These are phyloP conservation scores for Microdochium bolleyi DNA, from an alignment of 2,329 filamentous ascomycete species.

Conservation along the genomic window DNA sequence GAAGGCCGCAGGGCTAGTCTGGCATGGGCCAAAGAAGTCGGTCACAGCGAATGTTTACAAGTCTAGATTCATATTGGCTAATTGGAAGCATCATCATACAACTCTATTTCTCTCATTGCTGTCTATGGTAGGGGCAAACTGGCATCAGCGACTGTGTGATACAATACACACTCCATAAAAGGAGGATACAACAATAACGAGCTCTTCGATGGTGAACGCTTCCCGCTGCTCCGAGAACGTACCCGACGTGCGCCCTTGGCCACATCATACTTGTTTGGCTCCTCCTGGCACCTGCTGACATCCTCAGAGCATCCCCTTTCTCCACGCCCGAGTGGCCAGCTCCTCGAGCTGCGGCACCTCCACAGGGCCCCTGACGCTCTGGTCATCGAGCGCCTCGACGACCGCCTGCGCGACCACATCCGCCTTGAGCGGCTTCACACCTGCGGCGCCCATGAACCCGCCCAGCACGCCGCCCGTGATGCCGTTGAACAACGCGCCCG, in stretches of 20 bases:
- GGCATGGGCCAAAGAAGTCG: background rate
- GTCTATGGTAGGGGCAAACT: background rate
- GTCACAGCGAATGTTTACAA: background rate
- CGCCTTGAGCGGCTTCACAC: conserved; percentile 78
- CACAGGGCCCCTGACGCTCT: conserved; percentile 63
- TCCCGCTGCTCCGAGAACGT: too few species aligned
- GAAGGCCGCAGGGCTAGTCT: conserved; percentile 1
- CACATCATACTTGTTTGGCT: too few species aligned
- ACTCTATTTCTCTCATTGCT: background rate
- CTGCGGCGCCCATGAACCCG: conserved; percentile 72
- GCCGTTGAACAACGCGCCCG: conserved; percentile 69
- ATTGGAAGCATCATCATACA: background rate
- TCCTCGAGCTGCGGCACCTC: conserved; percentile 75
- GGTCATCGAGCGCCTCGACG: conserved; percentile 76
- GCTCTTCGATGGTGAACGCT: too few species aligned
- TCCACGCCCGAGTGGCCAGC: conserved; percentile 76
- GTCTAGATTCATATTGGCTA: background rate
- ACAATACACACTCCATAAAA: too few species aligned
- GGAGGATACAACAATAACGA: too few species aligned
- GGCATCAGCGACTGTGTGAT: too few species aligned
- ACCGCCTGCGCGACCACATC: conserved; percentile 84
- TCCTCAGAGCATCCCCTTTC: conserved; percentile 74
- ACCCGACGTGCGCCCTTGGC: too few species aligned
- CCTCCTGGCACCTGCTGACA: too few species aligned
- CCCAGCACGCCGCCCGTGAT: conserved; percentile 69